Conservation (phyloP, 352 stramenopile species). For the Phytophthora nicotianae region DNA sequence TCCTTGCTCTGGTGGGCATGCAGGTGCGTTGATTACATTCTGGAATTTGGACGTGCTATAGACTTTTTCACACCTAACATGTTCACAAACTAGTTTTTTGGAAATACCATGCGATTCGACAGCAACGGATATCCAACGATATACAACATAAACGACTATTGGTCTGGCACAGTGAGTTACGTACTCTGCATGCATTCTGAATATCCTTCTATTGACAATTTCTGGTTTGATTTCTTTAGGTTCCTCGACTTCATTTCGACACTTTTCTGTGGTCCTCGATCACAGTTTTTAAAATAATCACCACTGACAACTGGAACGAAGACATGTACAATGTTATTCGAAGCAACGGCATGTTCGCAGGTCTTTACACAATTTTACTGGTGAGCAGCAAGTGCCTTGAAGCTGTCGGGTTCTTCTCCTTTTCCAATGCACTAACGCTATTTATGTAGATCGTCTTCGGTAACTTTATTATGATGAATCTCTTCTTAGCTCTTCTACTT, state of each 20-base stretch:
- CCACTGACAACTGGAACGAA: constrained; percentile 94
- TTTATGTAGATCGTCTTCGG: constrained; percentile 79
- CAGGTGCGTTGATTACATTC: constrained; percentile 86
- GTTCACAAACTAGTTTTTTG: constrained; percentile 79
- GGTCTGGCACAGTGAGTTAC: constrained; percentile 54
- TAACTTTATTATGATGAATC: constrained; percentile 93
- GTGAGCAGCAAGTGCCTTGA: constrained; percentile 24
- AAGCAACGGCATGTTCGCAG: constrained; percentile 56
- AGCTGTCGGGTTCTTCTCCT: no score
- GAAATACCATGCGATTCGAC: constrained; percentile 94
- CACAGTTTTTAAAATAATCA: constrained; percentile 94
- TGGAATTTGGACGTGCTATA: no score
- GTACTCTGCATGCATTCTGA: no score
- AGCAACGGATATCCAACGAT: constrained; percentile 57
- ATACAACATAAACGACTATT: constrained; percentile 58
- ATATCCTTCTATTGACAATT: no score
- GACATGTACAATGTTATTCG: constrained; percentile 94
- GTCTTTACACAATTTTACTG: constrained; percentile 87
- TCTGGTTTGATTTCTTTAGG: constrained; percentile 80
- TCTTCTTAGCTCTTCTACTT: constrained; percentile 94
- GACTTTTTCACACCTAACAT: no score
- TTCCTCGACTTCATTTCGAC: constrained; percentile 88
- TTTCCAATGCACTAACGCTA: neutral
- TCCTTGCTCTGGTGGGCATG: constrained; percentile 90
- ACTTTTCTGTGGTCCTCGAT: constrained; percentile 75